Conservation (phyloP, 1,284 basidiomycete species). For the Cystodermella granulosa region DNA sequence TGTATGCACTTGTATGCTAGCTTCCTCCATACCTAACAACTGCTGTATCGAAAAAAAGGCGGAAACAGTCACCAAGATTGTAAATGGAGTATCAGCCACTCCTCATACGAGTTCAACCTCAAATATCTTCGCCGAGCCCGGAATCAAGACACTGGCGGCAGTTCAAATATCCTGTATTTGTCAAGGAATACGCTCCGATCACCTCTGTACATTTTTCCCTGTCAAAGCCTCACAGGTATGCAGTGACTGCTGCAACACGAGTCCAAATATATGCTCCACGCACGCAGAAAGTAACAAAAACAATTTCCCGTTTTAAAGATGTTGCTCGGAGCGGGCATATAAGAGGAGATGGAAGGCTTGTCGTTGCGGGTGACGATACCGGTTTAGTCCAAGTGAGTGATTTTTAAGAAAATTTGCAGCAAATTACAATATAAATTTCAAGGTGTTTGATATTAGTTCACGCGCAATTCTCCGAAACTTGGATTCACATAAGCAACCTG, state of each 20-base stretch:
- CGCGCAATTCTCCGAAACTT: constrained; percentile 91
- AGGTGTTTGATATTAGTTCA: constrained; percentile 94
- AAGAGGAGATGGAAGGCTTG: constrained; percentile 87
- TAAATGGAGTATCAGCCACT: constrained; percentile 79
- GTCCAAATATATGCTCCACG: constrained; percentile 95
- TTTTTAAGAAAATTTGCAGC: background rate
- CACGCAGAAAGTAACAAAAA: constrained; percentile 93
- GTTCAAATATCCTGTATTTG: constrained; percentile 80
- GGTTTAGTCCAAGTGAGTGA: constrained; percentile 79
- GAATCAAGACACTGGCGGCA: constrained; percentile 79
- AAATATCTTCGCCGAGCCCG: constrained; percentile 53
- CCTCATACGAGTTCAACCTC: constrained; percentile 56
- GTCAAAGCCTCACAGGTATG: constrained; percentile 84
- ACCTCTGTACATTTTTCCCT: constrained; percentile 88
- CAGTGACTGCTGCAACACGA: constrained; percentile 89
- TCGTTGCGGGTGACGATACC: constrained; percentile 92
- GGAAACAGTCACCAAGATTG: too few species aligned
- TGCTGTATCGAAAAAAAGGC: too few species aligned
- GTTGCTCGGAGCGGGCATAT: constrained; percentile 86
- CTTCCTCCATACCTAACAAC: too few species aligned
- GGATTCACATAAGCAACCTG: constrained; percentile 89
- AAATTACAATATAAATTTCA: constrained; percentile 13
- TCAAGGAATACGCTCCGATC: constrained; percentile 92
- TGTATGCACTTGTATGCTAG: too few species aligned
- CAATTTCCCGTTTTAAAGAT: constrained; percentile 94